These are phyloP conservation scores for Aspergillus japonicus DNA, from an alignment of 2,329 filamentous ascomycete species.

Conservation along the genomic window DNA sequence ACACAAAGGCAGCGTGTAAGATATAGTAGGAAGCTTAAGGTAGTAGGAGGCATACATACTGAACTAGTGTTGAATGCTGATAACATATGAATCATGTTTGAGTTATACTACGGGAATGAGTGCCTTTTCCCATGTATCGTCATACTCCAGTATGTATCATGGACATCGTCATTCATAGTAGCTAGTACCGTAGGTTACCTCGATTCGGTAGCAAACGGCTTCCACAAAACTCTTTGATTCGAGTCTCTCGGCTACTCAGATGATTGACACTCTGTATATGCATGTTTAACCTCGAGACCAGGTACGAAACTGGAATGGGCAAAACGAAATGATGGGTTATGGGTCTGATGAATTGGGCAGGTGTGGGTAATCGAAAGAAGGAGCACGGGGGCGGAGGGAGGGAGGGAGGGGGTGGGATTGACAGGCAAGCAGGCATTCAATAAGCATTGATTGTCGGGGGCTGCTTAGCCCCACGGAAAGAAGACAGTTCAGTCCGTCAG, in stretches of 20 bases:
- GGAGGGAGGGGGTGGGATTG: background rate
- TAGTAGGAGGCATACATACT: background rate
- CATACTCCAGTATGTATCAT: background rate
- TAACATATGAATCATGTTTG: background rate
- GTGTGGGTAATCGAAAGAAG: background rate
- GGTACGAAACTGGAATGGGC: background rate
- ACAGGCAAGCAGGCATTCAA: background rate
- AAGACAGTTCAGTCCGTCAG: conserved; percentile 6
- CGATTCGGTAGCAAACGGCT: background rate
- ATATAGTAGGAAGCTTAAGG: background rate
- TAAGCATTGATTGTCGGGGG: conserved; percentile 5
- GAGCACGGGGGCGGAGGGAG: background rate
- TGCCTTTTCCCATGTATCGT: background rate
- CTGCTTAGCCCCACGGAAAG: conserved; percentile 16
- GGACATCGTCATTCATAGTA: background rate
- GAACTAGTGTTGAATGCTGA: background rate
- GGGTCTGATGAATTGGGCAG: background rate
- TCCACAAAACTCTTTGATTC: background rate
- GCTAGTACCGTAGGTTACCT: too few species aligned
- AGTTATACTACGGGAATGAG: background rate
- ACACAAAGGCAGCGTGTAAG: background rate
- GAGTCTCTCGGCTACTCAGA: background rate
- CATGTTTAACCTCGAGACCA: background rate
- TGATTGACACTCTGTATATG: background rate
- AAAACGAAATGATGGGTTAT: background rate